These are phyloP conservation scores for Naganishia vishniacii DNA, from an alignment of 768 basidiomycete genomes.

Conservation along the genomic window DNA sequence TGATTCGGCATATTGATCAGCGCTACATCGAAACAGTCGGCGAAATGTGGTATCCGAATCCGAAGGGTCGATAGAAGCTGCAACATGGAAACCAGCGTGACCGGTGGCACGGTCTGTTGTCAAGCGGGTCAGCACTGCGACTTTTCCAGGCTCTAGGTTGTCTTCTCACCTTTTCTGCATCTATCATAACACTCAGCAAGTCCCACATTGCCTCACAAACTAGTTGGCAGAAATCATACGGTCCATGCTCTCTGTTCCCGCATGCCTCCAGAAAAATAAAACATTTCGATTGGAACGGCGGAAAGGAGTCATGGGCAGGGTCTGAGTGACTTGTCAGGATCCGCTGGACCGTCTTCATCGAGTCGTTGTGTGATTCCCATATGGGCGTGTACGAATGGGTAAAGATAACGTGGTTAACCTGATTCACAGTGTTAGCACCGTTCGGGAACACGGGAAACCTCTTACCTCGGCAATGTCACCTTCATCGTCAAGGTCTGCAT, in stretches of 20 bases:
- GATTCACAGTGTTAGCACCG: conserved; percentile 22
- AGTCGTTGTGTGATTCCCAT: not conserved
- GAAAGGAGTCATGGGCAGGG: conserved; percentile 21
- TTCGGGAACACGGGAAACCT: not conserved
- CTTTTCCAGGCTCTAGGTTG: too few relatives aligned
- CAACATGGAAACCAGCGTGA: conserved; percentile 1
- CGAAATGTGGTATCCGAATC: conserved; percentile 6
- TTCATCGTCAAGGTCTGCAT: conserved; percentile 11
- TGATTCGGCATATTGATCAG: not conserved
- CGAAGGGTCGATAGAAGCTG: conserved; percentile 2
- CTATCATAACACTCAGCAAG: not conserved
- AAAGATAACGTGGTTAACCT: conserved; percentile 63
- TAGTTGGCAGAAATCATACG: conserved; percentile 25
- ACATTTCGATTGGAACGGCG: conserved; percentile 35
- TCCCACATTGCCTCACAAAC: conserved; percentile 30
- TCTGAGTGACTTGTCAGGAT: conserved; percentile 22
- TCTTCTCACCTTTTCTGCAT: conserved; percentile 1
- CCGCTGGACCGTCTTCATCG: conserved; percentile 13
- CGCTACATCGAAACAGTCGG: not conserved
- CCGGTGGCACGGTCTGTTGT: not conserved
- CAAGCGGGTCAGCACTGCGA: not conserved
- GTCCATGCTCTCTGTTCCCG: conserved; percentile 46
- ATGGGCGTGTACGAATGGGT: conserved; percentile 52
- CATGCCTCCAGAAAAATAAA: conserved; percentile 54
- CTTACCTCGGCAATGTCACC: conserved; percentile 12